Evolutionary conservation across 1,284 basidiomycete genomes (phyloP), one percentile per base, ranked within the genome.

Genomic region (Rhodotorula sp.): DNA sequence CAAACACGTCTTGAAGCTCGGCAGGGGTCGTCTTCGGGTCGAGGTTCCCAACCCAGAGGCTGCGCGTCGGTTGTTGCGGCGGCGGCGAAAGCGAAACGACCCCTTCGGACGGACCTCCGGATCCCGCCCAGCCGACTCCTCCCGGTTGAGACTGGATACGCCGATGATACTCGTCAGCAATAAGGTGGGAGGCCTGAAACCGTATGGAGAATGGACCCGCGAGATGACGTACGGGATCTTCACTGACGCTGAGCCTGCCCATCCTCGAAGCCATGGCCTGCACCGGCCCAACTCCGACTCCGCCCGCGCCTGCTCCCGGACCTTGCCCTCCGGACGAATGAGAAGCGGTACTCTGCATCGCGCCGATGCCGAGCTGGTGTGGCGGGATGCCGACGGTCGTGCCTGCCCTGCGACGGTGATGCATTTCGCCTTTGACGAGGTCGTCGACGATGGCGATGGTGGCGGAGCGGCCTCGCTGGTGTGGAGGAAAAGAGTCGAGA

Each of bases 1-100:
- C 90, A 81, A 99, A 99, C 23, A 95, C 92, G 74, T 90, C 89
- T 72, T 97, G 91, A 66, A 99, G 87, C 79, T 97, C 93, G 80
- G 95, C 92, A 78, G 92, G 93, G 0, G 93, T 93, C 63, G 95
- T 92, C 63, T 89, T 90, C 72, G 90, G 90, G 81, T 98, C 93
- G 60, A 99, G 85, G 80, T 97, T 97, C 60, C 95, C 95, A 78
- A 99, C 95, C 95, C 95, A 99, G 57, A 99, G 85, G 57, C 92
- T 95, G 64, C 95, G 88, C 19, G 93, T 95, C 31, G 97, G 95
- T 59, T 92, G 90, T 82, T 97, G 92, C 63, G 64, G 68, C 5
- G 77, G 74, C 23, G 76, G 74, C 5, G 73, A 70, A 48, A 76
- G 66, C 18, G 75, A 72, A 55, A 68, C 62, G 55, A 64, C 67